Base-by-base conservation (phyloP, 768 basidiomycete species). In the Tricholoma sp. region DNA sequence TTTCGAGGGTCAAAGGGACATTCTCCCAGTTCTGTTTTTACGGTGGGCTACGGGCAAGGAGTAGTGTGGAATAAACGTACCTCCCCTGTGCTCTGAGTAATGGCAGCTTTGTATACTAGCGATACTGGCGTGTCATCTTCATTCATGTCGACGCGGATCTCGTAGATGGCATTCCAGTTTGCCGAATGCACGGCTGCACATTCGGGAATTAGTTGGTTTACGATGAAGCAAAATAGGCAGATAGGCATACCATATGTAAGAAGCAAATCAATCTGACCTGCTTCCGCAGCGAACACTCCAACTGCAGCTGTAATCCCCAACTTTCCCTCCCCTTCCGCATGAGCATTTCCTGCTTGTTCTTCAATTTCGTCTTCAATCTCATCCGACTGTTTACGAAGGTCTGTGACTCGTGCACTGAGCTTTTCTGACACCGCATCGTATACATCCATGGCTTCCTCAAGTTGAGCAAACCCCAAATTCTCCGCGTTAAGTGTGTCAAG, bases 11-110 rank as follows among this genome's bases (percentile, higher is more conserved):
- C 12, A 60, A n/a, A 52, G 50, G 43, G 61, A 62, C 59, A 54
- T 67, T 21, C 50, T 58, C 18, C 61, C 64, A 61, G 60, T 59
- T 52, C 63, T 59, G 14, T 21, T 19, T n/a, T 1, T 18, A 31
- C 29, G n/a, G 10, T 31, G 16, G n/a, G 11, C 1, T 14, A 39
- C 1, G 14, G 16, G 19, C 11, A 24, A 32, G 7, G 3, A 35
- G 3, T 21, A 18, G 16, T 1, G n/a, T 9, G 11, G 18, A 2
- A 18, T 47, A 51, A 2, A 52, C 66, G 21, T 21, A 73, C 76
- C 67, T 79, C 77, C 32, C 77, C 77, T 2, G 77, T 78, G 45
- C 59, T 68, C 55, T 79, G 79, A 0, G 62, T 69, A 50, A 79
- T 74, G 2, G 65, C 64, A 0, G 71, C 77, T 59, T 77, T 78